A percentile compares a stretch with the other conserved stretches of the same genome.
Conservation (phyloP, 139 green algal genomes). For the Nannochloris sp. region DNA sequence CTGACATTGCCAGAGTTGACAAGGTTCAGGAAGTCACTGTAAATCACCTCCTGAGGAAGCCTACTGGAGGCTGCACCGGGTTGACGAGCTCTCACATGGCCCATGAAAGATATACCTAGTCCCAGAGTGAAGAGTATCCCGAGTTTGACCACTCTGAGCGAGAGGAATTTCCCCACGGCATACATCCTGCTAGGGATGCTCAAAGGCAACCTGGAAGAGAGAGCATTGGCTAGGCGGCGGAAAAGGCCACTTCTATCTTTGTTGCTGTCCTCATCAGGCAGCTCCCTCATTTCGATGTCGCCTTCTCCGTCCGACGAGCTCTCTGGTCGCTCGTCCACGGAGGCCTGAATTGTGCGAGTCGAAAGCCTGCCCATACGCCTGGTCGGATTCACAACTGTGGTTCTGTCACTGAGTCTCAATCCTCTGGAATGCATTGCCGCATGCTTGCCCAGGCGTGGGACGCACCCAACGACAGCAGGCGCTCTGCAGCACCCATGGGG, state of each 20-base stretch:
- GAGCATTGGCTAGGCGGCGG: not conserved
- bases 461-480: too few species aligned
- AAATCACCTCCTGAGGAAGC: constrained; percentile 35
- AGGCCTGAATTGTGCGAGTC: too few species aligned
- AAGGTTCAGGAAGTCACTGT: constrained; percentile 66
- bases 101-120: not conserved
- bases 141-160: not conserved
- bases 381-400: too few species aligned
- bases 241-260: not conserved
- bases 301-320: too few species aligned
- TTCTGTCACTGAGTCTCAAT: too few species aligned
- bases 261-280: too few species aligned
- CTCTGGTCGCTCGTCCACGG: too few species aligned
- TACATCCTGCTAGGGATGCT: not conserved
- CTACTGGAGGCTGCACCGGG: not conserved
- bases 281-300: too few species aligned
- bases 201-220: not conserved
- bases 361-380: too few species aligned
- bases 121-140: not conserved
- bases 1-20: constrained; percentile 48
- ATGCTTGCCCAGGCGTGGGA: too few species aligned
- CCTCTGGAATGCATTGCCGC: too few species aligned
- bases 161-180: not conserved
- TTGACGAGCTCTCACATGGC: not conserved
- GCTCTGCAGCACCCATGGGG: too few species aligned